Conservation (phyloP, 1,284 basidiomycete genomes). For the Thecaphora thlaspeos region DNA sequence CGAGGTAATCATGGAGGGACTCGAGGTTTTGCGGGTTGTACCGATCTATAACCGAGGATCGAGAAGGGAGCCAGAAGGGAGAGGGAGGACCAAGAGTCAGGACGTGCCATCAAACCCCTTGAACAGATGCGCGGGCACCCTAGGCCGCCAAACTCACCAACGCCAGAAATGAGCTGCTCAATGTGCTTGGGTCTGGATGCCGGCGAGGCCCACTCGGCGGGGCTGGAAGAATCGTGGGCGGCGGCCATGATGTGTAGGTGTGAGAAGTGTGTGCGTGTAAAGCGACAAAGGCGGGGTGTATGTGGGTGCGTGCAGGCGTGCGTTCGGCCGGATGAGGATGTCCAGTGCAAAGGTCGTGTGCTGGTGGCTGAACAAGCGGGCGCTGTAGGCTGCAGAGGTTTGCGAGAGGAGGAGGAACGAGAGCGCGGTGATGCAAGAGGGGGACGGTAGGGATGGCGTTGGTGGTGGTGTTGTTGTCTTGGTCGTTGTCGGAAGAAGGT, state of each 20-base stretch:
- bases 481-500: too few relatives aligned
- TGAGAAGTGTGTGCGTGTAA: too few relatives aligned
- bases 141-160: slow-evolving; percentile 12
- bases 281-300: too few relatives aligned
- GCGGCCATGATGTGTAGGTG: background rate
- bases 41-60: slow-evolving; percentile 66
- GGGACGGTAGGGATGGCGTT: too few relatives aligned
- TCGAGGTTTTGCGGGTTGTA: slow-evolving; percentile 92
- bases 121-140: background rate
- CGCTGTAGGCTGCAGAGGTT: too few relatives aligned
- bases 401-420: too few relatives aligned
- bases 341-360: too few relatives aligned
- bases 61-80: background rate
- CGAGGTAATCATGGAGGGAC: slow-evolving; percentile 91
- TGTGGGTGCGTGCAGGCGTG: too few relatives aligned
- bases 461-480: too few relatives aligned
- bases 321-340: too few relatives aligned
- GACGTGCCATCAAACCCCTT: background rate
- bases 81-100: background rate
- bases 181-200: slow-evolving; percentile 48
- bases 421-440: too few relatives aligned
- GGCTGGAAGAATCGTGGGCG: slow-evolving; percentile 16
- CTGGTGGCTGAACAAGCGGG: too few relatives aligned
- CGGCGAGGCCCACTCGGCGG: slow-evolving; percentile 35
- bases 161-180: slow-evolving; percentile 53